Conservation (phyloP, 768 basidiomycete species). For the Lactarius trivialis region DNA sequence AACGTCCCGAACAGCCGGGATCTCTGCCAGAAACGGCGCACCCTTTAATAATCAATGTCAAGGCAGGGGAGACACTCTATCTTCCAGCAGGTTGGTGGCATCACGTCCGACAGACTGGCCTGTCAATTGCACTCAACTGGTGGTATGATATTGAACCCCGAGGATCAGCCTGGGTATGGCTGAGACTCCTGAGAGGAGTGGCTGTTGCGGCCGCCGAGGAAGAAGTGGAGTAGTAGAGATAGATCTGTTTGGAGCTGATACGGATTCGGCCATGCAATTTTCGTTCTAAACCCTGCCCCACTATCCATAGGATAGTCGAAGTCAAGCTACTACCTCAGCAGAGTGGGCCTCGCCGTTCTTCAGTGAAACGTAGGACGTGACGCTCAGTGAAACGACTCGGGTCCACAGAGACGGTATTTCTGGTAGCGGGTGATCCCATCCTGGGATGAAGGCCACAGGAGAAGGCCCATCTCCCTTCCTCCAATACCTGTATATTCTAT, state of each 20-base stretch:
- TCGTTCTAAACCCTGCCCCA: neutral
- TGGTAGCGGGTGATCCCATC: neutral
- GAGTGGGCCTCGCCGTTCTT: neutral
- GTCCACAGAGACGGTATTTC: neutral
- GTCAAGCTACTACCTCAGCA: neutral
- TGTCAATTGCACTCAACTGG: conserved; percentile 75
- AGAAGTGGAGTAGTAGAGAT: conserved; percentile 6
- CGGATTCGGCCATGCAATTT: neutral
- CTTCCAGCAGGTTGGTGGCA: conserved; percentile 97
- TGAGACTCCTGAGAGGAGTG: conserved; percentile 49
- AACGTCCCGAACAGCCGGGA: conserved; percentile 46
- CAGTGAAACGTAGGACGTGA: neutral
- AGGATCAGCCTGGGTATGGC: conserved; percentile 63
- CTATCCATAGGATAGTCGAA: neutral
- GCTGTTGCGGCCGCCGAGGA: conserved; percentile 6
- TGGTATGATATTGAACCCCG: conserved; percentile 82
- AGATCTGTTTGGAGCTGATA: neutral
- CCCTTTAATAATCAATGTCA: conserved; percentile 60
- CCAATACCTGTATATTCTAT: neutral
- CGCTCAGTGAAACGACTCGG: neutral
- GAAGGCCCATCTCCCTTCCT: no score
- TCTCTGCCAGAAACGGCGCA: conserved; percentile 46
- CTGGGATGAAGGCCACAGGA: neutral
- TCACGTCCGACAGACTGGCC: conserved; percentile 65
- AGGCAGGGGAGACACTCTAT: conserved; percentile 75